Evolutionary conservation across 306 rosid species (phyloP), one percentile per base, ranked within the genome.

Genomic region (Dicorynia guianensis): DNA sequence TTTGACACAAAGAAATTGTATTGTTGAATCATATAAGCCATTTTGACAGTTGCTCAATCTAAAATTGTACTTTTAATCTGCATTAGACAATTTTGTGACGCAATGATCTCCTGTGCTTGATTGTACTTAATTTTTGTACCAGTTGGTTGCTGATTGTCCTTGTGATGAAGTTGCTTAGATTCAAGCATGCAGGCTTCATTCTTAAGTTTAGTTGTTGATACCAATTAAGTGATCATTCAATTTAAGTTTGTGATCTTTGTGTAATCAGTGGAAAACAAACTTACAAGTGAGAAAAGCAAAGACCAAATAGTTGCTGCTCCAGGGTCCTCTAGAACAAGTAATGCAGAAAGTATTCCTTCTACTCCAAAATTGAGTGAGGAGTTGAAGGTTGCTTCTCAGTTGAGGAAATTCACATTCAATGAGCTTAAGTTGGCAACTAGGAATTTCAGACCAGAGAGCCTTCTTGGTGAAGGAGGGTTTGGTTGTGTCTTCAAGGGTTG

Each of bases 401-500:
- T 90, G 17, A 72, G 74, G 40, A 85, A 60, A 5, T 89, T 87
- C 71, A 36, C 71, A 59, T 86, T 71, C 55, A 35, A 69, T 20
- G 87, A 89, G 70, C 89, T 92, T 5, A 85, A 63, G 74, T 50
- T 72, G 15, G 88, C 86, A 19, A 77, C 97, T 17, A 54, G 69
- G n/a, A 80, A 77, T 15, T 91, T 91, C 7, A 77, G 73, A 39
- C 74, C 79, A 6, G 85, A 76, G 71, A 55, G 63, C 76, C 75
- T 83, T 56, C 78, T 86, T 62, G 95, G 95, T 0, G 84, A 82
- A 13, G 91, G 91, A 0, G 93, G 95, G 0, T 87, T 87, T 75
- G 95, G 97, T 14, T 36, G 76, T 2, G 95, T 89, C 2, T 87
- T 11, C 50, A 91, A 89, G 69, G 95, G 97, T 7, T 86, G 89